Base-by-base conservation (phyloP, 257 asterid species). In the Plantago major region DNA sequence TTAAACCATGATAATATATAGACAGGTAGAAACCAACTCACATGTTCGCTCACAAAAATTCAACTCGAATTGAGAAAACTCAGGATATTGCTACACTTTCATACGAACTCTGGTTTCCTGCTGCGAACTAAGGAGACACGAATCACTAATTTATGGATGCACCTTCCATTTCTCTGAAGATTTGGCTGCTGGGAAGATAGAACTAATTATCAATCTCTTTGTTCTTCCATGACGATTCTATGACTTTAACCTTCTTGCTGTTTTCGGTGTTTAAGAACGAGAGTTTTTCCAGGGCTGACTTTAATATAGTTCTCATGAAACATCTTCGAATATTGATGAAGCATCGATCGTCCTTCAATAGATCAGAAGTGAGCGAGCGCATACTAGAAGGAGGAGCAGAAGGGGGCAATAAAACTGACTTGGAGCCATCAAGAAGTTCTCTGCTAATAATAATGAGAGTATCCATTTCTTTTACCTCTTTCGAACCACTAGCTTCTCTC, bases 301-400 rank as follows among this genome's bases (percentile, higher is more conserved):
- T 85, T 7, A 93, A 92, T 84, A 60, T 92, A 92, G 67, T 89
- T 92, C 78, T 92, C 99, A 71, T 83, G 95, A 65, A 92, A 89
- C 68, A 86, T 78, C 76, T 89, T 84, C 83, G 71, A 92, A 77
- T 84, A 92, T 65, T 86, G 95, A 78, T 89, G 95, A 75, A 92
- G 93, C 76, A 76, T 78, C 16, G 99, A 83, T 58, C 97, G 80
- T n/a, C 99, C 99, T 71, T 92, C 99, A 70, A 89, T 92, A 42
- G 97, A 67, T 89, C 97, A 58, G 88, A 86, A 74, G 83, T 66
- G 46, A 81, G 79, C 18, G 95, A 74, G 55, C 91, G 86, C 49
- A 85, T 66, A 73, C 71, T 79, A 58, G n/a, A n/a, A n/a, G n/a
- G n/a, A n/a, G 93, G 74, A 7, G 86, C 85, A n/a, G 97, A 76